Percentiles rank a stretch among this genome's conserved stretches.
Conservation (phyloP, 2,329 filamentous ascomycete genomes). For the Penicillium verrucosum region DNA sequence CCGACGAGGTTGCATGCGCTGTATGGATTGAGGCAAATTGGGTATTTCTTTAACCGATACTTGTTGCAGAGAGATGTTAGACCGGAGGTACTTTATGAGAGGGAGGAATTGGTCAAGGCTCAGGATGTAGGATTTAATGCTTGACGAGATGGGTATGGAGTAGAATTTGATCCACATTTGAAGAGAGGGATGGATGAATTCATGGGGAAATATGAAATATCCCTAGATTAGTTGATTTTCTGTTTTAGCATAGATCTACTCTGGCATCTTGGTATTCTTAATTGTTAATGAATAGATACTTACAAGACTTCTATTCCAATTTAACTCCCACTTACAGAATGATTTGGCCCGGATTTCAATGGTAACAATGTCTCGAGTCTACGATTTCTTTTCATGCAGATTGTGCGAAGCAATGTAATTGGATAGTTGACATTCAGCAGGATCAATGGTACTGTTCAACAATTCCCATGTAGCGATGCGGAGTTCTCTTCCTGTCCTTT, state of each 20-base stretch:
- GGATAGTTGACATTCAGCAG: too few relatives aligned
- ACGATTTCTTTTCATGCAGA: not conserved
- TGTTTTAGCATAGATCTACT: not conserved
- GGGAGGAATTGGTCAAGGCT: constrained; percentile 23
- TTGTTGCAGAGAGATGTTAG: constrained; percentile 40
- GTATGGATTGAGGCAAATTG: constrained; percentile 40
- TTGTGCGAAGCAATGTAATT: not conserved
- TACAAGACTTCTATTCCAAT: not conserved
- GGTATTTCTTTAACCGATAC: constrained; percentile 37
- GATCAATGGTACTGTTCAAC: too few relatives aligned
- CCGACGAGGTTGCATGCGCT: constrained; percentile 45
- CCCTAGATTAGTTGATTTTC: not conserved
- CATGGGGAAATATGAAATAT: not conserved
- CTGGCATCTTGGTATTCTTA: not conserved
- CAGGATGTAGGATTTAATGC: constrained; percentile 27
- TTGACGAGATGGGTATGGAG: constrained; percentile 1
- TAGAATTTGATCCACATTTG: not conserved
- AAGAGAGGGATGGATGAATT: not conserved
- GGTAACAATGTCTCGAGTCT: not conserved
- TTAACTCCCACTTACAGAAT: not conserved
- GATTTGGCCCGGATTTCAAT: not conserved
- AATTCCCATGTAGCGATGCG: not conserved
- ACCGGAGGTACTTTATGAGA: constrained; percentile 37
- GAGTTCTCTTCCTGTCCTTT: not conserved
- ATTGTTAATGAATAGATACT: not conserved